Conservation (phyloP, 768 basidiomycete genomes). For the Naganishia onofrii region DNA sequence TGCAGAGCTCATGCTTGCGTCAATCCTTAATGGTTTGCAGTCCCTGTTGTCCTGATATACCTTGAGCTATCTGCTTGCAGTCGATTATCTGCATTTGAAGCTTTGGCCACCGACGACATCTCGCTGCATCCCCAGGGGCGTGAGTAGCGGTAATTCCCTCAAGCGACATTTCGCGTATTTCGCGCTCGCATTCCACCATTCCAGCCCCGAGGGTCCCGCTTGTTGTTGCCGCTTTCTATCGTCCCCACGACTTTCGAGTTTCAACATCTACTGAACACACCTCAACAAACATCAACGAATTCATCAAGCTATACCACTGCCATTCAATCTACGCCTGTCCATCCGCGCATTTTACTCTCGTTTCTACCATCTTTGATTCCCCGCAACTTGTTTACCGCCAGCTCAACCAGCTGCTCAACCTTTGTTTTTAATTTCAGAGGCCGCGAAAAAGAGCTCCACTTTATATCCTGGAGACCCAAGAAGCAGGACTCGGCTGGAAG, state of each 20-base stretch:
- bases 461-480: constrained; percentile 6
- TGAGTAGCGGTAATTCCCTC: no score
- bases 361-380: background rate
- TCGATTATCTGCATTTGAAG: background rate
- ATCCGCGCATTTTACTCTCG: background rate
- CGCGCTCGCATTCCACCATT: constrained; percentile 11
- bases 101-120: no score
- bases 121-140: background rate
- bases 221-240: constrained; percentile 5
- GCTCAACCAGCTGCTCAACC: background rate
- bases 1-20: no score
- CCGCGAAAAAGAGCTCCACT: constrained; percentile 9
- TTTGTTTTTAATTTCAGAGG: background rate
- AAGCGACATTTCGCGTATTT: constrained; percentile 4
- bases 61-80: background rate
- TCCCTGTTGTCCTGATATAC: no score
- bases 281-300: background rate
- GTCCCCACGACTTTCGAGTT: constrained; percentile 9
- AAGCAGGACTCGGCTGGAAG: constrained; percentile 12
- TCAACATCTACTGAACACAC: background rate
- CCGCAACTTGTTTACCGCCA: background rate
- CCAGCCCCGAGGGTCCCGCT: constrained; percentile 15
- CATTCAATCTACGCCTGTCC: background rate
- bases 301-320: background rate
- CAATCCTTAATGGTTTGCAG: no score